A percentile compares a stretch with the other conserved stretches of the same genome.
Conservation (phyloP, 2,329 filamentous ascomycete genomes). For the Clonostachys rhizophaga region DNA sequence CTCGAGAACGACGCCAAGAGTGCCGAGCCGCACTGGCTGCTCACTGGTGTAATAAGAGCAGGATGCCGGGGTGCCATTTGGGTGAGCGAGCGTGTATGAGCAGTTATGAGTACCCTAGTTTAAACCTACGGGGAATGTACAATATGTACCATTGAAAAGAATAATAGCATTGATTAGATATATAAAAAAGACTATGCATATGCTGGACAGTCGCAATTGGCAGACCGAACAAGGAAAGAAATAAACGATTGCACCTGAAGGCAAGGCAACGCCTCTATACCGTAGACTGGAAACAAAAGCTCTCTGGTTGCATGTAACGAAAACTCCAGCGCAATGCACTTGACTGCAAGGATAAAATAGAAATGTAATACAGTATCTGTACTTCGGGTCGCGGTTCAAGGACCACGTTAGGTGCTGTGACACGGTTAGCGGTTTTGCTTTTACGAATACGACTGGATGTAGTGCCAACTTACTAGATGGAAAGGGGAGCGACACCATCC, state of each 20-base stretch:
- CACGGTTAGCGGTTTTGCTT: constrained; percentile 14
- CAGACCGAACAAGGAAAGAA: not conserved
- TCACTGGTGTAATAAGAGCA: constrained; percentile 83
- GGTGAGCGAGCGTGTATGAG: constrained; percentile 59
- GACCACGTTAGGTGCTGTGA: constrained; percentile 18
- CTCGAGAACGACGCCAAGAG: constrained; percentile 90
- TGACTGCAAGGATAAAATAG: not conserved
- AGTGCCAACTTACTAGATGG: constrained; percentile 79
- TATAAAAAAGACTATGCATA: not conserved
- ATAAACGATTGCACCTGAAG: not conserved
- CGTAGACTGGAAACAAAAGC: not conserved
- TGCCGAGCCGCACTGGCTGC: constrained; percentile 82
- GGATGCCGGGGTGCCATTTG: constrained; percentile 92
- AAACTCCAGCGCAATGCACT: too few relatives aligned
- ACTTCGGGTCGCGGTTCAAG: not conserved
- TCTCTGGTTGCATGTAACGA: not conserved
- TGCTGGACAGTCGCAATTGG: not conserved
- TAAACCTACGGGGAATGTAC: too few relatives aligned
- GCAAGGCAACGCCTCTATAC: too few relatives aligned
- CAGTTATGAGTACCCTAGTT: too few relatives aligned
- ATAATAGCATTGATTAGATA: not conserved
- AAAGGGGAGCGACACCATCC: constrained; percentile 90
- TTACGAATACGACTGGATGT: not conserved
- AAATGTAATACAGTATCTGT: not conserved
- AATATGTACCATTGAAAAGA: too few relatives aligned